phyloP scores from a whole-genome alignment of 2,329 filamentous ascomycete species.

The Aspergillus sp. region DNA sequence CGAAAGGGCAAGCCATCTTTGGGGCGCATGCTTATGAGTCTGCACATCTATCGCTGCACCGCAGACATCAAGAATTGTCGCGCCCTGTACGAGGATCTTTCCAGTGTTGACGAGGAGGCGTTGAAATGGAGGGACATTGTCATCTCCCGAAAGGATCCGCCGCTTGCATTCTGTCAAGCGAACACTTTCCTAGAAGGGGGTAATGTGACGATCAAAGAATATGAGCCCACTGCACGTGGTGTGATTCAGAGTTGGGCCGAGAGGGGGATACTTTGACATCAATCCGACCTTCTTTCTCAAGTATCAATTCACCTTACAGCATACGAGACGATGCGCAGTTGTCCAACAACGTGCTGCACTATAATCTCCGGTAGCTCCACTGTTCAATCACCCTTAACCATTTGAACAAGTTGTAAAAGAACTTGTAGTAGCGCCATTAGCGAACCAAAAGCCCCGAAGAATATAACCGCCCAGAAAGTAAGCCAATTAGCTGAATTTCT shows the following conservation, averaged over 20 bases:
- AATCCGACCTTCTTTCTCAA: too few species aligned
- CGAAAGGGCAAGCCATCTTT: slow-evolving; percentile 57
- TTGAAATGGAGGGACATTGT: slow-evolving; percentile 58
- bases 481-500: too few species aligned
- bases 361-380: too few species aligned
- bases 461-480: too few species aligned
- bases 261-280: too few species aligned
- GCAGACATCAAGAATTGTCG: slow-evolving; percentile 57
- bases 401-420: too few species aligned
- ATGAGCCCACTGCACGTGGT: slow-evolving; percentile 55
- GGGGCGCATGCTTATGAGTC: slow-evolving; percentile 56
- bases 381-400: too few species aligned
- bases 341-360: too few species aligned
- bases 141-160: slow-evolving; percentile 50
- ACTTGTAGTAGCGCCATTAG: too few species aligned
- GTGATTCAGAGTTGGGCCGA: slow-evolving; percentile 57
- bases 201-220: slow-evolving; percentile 54
- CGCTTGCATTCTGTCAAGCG: slow-evolving; percentile 63
- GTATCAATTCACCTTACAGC: too few species aligned
- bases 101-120: slow-evolving; percentile 54
- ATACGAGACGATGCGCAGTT: too few species aligned
- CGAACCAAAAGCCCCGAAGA: too few species aligned
- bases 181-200: slow-evolving; percentile 53
- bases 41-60: slow-evolving; percentile 64
- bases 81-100: slow-evolving; percentile 59